A percentile compares a stretch with the other conserved stretches of the same genome.
phyloP scores from a whole-genome alignment of 352 stramenopile genomes.

The Phytophthora cryptogea region DNA sequence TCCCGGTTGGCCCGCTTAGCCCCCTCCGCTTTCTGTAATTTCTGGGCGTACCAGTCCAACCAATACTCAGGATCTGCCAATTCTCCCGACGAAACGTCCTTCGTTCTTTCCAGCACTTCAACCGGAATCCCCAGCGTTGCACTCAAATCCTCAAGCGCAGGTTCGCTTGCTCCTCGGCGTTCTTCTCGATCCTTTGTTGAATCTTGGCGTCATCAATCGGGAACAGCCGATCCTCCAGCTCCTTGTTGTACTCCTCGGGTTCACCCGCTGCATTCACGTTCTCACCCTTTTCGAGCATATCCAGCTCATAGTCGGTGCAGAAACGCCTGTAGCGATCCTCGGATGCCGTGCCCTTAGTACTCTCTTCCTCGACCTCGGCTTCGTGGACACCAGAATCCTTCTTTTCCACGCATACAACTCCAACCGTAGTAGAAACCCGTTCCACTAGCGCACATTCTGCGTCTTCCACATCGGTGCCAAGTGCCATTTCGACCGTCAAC shows the following conservation, averaged over 20 bases:
- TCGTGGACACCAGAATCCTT: no score
- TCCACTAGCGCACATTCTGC: not conserved
- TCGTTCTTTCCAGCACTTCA: not conserved
- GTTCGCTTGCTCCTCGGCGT: no score
- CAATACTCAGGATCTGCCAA: not conserved
- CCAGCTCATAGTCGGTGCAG: conserved; percentile 1
- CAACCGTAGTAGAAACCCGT: not conserved
- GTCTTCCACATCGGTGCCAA: not conserved
- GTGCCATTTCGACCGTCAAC: no score
- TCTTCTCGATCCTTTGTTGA: not conserved
- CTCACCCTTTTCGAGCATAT: conserved; percentile 1
- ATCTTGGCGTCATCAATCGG: not conserved
- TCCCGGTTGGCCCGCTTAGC: not conserved
- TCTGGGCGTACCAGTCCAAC: not conserved
- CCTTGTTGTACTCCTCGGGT: conserved; percentile 5
- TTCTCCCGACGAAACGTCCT: not conserved
- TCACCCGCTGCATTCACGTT: not conserved
- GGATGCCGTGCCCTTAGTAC: not conserved
- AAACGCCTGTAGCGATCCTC: not conserved
- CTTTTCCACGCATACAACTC: not conserved
- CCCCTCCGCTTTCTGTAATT: not conserved
- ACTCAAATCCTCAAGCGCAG: not conserved
- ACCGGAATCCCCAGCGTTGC: not conserved
- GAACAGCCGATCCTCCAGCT: not conserved
- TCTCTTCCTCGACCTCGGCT: no score